Evolutionary conservation across 805 yeast species (phyloP), one percentile per base, ranked within the genome.

Genomic region (Suhomyces kilbournensis): DNA sequence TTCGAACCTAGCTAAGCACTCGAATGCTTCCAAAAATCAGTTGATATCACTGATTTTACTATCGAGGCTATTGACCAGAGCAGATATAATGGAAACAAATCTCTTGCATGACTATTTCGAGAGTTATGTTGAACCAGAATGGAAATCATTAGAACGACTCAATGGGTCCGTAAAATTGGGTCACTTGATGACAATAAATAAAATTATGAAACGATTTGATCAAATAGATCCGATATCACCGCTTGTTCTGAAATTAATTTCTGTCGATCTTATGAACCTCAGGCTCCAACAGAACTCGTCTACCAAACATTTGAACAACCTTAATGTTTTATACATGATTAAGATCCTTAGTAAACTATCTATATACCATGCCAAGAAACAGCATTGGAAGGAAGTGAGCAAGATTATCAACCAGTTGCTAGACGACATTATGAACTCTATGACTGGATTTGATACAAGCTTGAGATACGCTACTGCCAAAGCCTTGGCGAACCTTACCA

Each of bases 391-490:
- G 2, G 47, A 53, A 0, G 74, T 83, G 4, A 86, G 84, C 39
- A 70, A 64, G 3, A 76, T 84, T 2, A 60, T 88, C 2, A 74
- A 77, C 34, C 72, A 76, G 61, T 69, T 84, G 42, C 56, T 85
- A 4, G 57, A 66, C 3, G 69, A 75, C 40, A 66, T 73, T 4
- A 57, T 71, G 59, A 53, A 56, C 10, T 51, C 57, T 42, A 56
- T 83, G 51, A 68, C 77, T 45, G 68, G 65, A 1, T 58, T 72
- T 34, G 88, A 82, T 49, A 81, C 88, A 0, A 68, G 72, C 2
- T 77, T 86, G 2, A 69, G 97, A 49, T 85, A 84, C 56, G 71
- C 82, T 1, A 71, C 85, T 32, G 88, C 97, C 0, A 87, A 86
- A 62, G 82, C 85, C 22, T 65, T 87, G 25, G 80, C 87, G 4